Conservation (phyloP, 2,329 filamentous ascomycete genomes). For the Colletotrichum siamense region DNA sequence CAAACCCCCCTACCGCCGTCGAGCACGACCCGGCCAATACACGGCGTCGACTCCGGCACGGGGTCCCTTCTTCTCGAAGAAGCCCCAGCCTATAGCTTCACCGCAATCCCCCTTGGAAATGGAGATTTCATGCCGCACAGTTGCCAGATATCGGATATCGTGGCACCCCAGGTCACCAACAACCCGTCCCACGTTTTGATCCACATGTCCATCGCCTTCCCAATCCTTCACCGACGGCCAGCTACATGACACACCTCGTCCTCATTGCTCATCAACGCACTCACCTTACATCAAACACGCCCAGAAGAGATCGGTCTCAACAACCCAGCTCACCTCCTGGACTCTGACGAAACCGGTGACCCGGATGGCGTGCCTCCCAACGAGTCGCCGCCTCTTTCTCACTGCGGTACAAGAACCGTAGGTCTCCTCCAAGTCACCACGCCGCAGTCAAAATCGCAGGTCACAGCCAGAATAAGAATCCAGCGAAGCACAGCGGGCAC, state of each 20-base stretch:
- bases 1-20: background rate
- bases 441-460: background rate
- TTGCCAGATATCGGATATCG: background rate
- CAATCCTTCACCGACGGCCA: slow-evolving; percentile 6
- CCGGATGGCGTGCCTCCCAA: background rate
- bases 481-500: background rate
- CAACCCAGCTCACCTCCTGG: background rate
- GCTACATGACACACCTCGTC: background rate
- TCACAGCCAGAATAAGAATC: background rate
- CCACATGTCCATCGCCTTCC: background rate
- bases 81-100: background rate
- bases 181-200: slow-evolving; percentile 13
- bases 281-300: background rate
- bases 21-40: slow-evolving; percentile 7
- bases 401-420: background rate
- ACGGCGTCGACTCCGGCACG: slow-evolving; percentile 9
- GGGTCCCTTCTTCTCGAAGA: background rate
- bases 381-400: background rate
- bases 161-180: slow-evolving; percentile 5
- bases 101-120: background rate
- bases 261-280: background rate
- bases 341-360: background rate
- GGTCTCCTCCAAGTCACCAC: background rate
- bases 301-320: background rate
- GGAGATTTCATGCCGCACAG: background rate